Evolutionary conservation across 1,139 yeast species (phyloP), one percentile per base, ranked within the genome.

Genomic region (Kazachstania sp.): DNA sequence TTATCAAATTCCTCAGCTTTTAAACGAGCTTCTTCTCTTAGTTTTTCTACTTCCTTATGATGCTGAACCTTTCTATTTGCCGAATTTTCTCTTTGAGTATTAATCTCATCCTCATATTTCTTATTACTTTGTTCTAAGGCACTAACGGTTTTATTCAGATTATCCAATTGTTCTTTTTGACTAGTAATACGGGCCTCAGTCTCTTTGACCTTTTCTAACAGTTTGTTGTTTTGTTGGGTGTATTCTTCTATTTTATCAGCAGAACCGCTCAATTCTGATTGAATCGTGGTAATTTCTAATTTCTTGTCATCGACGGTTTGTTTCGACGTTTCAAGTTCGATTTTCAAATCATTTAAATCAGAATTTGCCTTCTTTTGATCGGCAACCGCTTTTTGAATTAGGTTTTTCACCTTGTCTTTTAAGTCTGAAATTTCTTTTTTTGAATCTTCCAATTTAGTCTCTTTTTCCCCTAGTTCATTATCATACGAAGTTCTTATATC

Each of bases 1-100:
- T 66, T 69, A 49, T 50, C 53, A 20, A 50, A 36, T 28, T 44
- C 42, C 45, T 47, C 18, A 32, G 47, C n/a, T 49, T 30, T 7
- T 45, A 46, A 12, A n/a, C 52, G 41, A 12, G 51, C 45, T n/a
- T 50, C 45, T 12, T 53, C 31, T 4, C 39, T 34, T 12, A 46
- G 7, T 6, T 37, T 41, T 18, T 40, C 41, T 8, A 45, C 39
- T 15, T 47, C 47, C 13, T 30, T n/a, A 35, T n/a, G n/a, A 36
- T 39, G 41, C 4, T 30, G 16, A 15, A 29, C 9, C 2, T 18
- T 41, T 2, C 11, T 26, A 12, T 19, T 19, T 11, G n/a, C 18
- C 12, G 39, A 19, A 9, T n/a, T 18, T n/a, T 38, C 39, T n/a
- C 39, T 40, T 12, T 30, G 3, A 3, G 23, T 35, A 5, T 42